Conservation (phyloP, 2,329 filamentous ascomycete genomes). For the Fusarium sp. region DNA sequence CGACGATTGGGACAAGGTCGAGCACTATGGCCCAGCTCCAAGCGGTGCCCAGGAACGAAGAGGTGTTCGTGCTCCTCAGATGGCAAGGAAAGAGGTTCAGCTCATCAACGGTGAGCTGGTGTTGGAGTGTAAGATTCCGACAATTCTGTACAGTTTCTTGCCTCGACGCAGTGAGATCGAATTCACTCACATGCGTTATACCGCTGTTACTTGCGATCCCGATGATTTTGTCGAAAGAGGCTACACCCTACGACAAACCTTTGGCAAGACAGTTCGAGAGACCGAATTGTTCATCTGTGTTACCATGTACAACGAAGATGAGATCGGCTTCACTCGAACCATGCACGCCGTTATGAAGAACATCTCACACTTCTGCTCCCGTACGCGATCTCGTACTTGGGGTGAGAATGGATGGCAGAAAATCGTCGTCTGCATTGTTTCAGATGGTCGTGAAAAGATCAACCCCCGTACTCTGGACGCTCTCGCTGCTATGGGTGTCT, state of each 20-base stretch:
- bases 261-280: conserved; percentile 84
- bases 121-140: conserved; percentile 98
- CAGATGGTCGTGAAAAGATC: conserved; percentile 89
- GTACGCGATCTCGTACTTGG: conserved; percentile 94
- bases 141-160: conserved; percentile 96
- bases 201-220: conserved; percentile 96
- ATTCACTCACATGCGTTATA: conserved; percentile 99
- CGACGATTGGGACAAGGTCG: conserved; percentile 67
- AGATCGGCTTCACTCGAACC: conserved; percentile 94
- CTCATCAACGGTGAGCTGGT: conserved; percentile 98
- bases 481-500: conserved; percentile 95
- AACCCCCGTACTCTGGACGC: conserved; percentile 94
- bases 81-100: conserved; percentile 92
- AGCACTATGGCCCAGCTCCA: conserved; percentile 89
- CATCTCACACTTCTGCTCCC: conserved; percentile 94
- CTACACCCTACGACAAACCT: conserved; percentile 92
- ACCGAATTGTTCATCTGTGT: conserved; percentile 97
- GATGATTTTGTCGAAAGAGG: conserved; percentile 91
- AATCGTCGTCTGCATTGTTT: conserved; percentile 97
- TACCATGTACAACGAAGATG: conserved; percentile 99
- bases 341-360: conserved; percentile 99
- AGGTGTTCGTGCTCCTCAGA: conserved; percentile 87
- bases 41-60: conserved; percentile 87
- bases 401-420: conserved; percentile 98
- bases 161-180: conserved; percentile 93